A percentile compares a stretch with the other conserved stretches of the same genome.
These are phyloP conservation scores for Botrytis squamosa DNA, from an alignment of 2,329 filamentous ascomycete genomes.

Conservation along the genomic window DNA sequence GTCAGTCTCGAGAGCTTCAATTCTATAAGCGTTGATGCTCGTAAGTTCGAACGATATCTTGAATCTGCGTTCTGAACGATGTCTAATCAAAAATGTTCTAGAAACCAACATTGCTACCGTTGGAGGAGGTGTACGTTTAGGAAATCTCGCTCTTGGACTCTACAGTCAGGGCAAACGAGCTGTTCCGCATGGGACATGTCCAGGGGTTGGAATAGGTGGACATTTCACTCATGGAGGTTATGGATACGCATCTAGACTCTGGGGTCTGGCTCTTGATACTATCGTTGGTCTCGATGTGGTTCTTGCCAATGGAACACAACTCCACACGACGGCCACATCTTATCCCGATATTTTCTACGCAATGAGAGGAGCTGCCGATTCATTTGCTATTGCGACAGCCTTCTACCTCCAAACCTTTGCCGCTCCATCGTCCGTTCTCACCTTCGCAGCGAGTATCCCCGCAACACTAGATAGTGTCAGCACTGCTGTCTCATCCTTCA, in stretches of 20 bases:
- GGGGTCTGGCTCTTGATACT: conserved; percentile 52
- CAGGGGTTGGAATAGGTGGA: conserved; percentile 47
- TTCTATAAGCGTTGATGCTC: conserved; percentile 50
- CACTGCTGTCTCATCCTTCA: conserved; percentile 15
- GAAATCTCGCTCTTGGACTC: conserved; percentile 44
- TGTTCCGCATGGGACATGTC: conserved; percentile 47
- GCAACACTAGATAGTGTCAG: conserved; percentile 24
- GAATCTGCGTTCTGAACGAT: no score
- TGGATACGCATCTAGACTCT: conserved; percentile 46
- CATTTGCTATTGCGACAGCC: conserved; percentile 40
- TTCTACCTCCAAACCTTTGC: conserved; percentile 40
- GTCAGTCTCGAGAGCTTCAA: conserved; percentile 56
- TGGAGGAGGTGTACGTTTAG: conserved; percentile 45
- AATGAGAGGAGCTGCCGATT: conserved; percentile 40
- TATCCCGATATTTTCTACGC: conserved; percentile 39
- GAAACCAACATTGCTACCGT: conserved; percentile 36
- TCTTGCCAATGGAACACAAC: conserved; percentile 39
- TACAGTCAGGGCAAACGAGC: conserved; percentile 41
- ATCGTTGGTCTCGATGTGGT: conserved; percentile 51
- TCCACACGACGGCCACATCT: conserved; percentile 32
- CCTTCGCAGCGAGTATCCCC: conserved; percentile 27
- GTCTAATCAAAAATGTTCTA: not conserved
- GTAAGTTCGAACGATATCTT: conserved; percentile 19
- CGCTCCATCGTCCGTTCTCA: conserved; percentile 37
- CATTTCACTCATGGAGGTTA: conserved; percentile 50